Evolutionary conservation across 192 early-diverging fungal species (phyloP).

Genomic region (Diversispora eburnea): DNA sequence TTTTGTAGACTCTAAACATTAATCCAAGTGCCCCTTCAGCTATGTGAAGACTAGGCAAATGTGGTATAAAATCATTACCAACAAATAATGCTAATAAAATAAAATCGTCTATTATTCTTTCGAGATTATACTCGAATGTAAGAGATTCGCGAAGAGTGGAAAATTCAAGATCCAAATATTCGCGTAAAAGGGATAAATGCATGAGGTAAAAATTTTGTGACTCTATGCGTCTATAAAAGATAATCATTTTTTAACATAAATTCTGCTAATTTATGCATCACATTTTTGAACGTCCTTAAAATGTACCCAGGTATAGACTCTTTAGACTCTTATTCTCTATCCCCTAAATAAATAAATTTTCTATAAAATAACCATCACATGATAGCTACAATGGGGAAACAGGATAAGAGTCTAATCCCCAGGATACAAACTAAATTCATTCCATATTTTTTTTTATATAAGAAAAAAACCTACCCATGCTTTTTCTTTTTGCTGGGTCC

Average conservation of each 20-base stretch:
- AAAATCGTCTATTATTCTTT: constrained; percentile 96
- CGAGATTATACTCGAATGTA: constrained; percentile 73
- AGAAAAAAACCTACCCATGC: constrained; percentile 7
- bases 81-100: constrained; percentile 91
- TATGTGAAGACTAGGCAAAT: constrained; percentile 91
- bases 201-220: constrained; percentile 69
- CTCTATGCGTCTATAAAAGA: constrained; percentile 40
- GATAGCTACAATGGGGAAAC: no score
- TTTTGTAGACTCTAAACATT: constrained; percentile 65
- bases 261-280: not conserved
- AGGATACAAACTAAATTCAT: no score
- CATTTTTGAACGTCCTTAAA: not conserved
- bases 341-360: no score
- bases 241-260: not conserved
- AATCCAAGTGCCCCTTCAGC: constrained; percentile 80
- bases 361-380: no score
- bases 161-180: constrained; percentile 92
- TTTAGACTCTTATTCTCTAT: no score
- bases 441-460: not conserved
- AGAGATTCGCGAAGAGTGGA: constrained; percentile 48
- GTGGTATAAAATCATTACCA: constrained; percentile 97
- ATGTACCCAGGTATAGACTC: no score
- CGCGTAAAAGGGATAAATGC: constrained; percentile 82
- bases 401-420: no score
- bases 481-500: constrained; percentile 58